Conservation (phyloP, 352 stramenopile genomes). For the Plasmopara muralis region DNA sequence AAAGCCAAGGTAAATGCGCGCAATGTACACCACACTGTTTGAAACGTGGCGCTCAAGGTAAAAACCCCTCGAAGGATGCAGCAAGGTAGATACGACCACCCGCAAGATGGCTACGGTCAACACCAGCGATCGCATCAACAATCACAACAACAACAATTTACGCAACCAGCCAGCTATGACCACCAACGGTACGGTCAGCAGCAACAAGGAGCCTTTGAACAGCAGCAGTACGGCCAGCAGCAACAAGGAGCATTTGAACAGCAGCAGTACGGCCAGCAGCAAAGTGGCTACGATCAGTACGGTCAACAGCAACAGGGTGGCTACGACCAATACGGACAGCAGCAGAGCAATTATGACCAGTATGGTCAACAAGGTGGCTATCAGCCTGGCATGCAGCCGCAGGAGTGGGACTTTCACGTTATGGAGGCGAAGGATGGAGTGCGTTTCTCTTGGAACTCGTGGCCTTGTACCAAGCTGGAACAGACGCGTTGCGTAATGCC, state of each 20-base stretch:
- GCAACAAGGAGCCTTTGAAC: slow-evolving; percentile 33
- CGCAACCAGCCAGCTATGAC: slow-evolving; percentile 29
- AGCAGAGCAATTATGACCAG: slow-evolving; percentile 41
- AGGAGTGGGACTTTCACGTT: slow-evolving; percentile 83
- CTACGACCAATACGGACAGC: slow-evolving; percentile 26
- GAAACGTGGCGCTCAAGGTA: slow-evolving; percentile 15
- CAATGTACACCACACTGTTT: slow-evolving; percentile 6
- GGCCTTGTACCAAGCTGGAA: slow-evolving; percentile 96
- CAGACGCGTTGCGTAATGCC: slow-evolving; percentile 97
- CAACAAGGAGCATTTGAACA: slow-evolving; percentile 33
- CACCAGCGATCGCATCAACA: slow-evolving; percentile 1
- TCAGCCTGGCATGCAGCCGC: slow-evolving; percentile 58
- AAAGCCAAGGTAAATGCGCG: neutral
- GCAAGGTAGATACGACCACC: slow-evolving; percentile 27
- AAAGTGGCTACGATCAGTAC: slow-evolving; percentile 36
- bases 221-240: slow-evolving; percentile 21
- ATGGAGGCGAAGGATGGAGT: slow-evolving; percentile 89
- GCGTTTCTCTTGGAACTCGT: slow-evolving; percentile 98
- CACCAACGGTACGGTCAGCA: slow-evolving; percentile 34
- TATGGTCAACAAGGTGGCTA: slow-evolving; percentile 41
- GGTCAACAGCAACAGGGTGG: slow-evolving; percentile 16
- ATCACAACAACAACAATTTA: slow-evolving; percentile 14
- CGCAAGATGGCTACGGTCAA: slow-evolving; percentile 15
- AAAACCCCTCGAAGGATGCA: slow-evolving; percentile 33
- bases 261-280: slow-evolving; percentile 30